Percentiles rank a stretch among this genome's conserved stretches.
Evolutionary conservation across 2,329 filamentous ascomycete species (phyloP).

Genomic region (Blastomyces parvus): DNA sequence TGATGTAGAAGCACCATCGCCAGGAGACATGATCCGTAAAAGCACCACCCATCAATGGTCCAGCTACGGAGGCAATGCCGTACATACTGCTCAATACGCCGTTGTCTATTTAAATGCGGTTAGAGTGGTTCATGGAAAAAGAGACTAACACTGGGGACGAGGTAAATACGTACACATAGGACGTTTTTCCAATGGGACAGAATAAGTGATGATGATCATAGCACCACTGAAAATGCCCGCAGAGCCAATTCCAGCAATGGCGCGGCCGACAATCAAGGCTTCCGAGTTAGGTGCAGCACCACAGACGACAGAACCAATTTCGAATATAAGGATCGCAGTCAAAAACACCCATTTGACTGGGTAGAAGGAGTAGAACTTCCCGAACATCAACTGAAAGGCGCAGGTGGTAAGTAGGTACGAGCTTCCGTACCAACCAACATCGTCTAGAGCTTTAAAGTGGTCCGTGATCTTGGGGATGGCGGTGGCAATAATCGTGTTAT

Average conservation of each 20-base stretch:
- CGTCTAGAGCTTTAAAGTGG: constrained; percentile 38
- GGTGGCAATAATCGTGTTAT: constrained; percentile 38
- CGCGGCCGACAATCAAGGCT: constrained; percentile 34
- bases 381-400: constrained; percentile 35
- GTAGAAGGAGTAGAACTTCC: constrained; percentile 37
- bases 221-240: constrained; percentile 34
- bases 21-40: constrained; percentile 36
- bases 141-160: constrained; percentile 4
- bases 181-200: constrained; percentile 31
- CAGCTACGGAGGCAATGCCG: constrained; percentile 35
- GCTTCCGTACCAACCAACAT: constrained; percentile 43
- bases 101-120: constrained; percentile 2
- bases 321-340: constrained; percentile 32
- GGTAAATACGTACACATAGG: constrained; percentile 29
- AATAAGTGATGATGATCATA: constrained; percentile 32
- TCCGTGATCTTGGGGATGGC: constrained; percentile 42
- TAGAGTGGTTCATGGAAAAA: background rate
- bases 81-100: constrained; percentile 36
- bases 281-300: constrained; percentile 31
- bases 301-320: constrained; percentile 34
- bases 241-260: constrained; percentile 33
- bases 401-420: constrained; percentile 37
- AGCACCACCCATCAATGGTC: constrained; percentile 38
- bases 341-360: constrained; percentile 37
- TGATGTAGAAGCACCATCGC: constrained; percentile 39